Conservation (phyloP, 164 flowering plant species). For the Piper betle region DNA sequence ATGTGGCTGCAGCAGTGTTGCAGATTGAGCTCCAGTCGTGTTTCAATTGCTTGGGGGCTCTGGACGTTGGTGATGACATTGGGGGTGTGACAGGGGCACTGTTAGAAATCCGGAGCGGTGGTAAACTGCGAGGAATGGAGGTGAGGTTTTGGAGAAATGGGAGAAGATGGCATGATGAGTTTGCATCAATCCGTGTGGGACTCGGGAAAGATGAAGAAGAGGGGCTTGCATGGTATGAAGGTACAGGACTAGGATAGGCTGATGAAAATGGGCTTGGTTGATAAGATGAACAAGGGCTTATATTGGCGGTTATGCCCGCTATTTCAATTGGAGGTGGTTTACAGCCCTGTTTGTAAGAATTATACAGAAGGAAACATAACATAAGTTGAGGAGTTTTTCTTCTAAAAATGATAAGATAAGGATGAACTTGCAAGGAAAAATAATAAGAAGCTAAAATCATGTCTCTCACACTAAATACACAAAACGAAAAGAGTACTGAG, state of each 20-base stretch:
- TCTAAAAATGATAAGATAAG: not conserved
- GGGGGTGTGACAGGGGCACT: slow-evolving; percentile 98
- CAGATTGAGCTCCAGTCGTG: slow-evolving; percentile 49
- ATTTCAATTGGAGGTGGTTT: slow-evolving; percentile 39
- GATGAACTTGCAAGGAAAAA: not conserved
- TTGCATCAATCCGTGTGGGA: slow-evolving; percentile 56
- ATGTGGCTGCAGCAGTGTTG: slow-evolving; percentile 19
- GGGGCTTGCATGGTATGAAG: slow-evolving; percentile 87
- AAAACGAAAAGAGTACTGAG: not conserved
- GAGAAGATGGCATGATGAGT: slow-evolving; percentile 46
- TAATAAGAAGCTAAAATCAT: not conserved
- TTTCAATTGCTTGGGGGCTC: slow-evolving; percentile 44
- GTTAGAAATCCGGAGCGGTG: slow-evolving; percentile 75
- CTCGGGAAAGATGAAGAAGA: slow-evolving; percentile 73
- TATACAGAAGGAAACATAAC: not conserved
- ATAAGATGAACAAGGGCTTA: slow-evolving; percentile 61
- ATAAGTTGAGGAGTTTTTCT: too few species aligned
- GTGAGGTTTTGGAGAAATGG: slow-evolving; percentile 65
- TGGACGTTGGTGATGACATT: slow-evolving; percentile 70
- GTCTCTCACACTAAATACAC: not conserved
- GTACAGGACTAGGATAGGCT: slow-evolving; percentile 56
- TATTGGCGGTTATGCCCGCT: slow-evolving; percentile 44
- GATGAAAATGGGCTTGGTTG: slow-evolving; percentile 81
- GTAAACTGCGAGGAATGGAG: slow-evolving; percentile 54
- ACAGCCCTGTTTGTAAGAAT: slow-evolving; percentile 40